Base-by-base conservation (phyloP, 345 rosid species). In the Chamaenerion angustifolium region DNA sequence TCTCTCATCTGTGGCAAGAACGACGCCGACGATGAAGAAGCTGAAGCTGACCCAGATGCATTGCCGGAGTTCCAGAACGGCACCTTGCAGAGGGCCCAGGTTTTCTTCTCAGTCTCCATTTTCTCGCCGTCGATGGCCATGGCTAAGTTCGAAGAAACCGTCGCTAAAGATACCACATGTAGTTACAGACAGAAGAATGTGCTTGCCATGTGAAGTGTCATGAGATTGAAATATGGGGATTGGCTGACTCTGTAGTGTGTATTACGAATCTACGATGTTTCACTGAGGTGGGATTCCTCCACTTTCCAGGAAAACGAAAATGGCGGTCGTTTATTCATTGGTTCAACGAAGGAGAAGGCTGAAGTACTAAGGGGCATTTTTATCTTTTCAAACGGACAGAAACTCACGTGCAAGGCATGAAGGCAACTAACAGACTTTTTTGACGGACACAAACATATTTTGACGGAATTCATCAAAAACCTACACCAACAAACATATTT, bases 31-130 rank as follows among this genome's bases (percentile, higher is more conserved):
- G 73, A 52, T 6, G 78, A 61, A 15, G 79, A 63, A 27, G 73
- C 53, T 12, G 72, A 40, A 0, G 67, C 21, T 4, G 69, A 64
- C 16, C 67, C 52, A 3, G 76, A 59, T 18, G 67, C 69, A 56
- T 50, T 69, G 69, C 37, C 48, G 8, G 78, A 53, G 55, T 68
- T 83, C 87, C 87, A 80, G 50, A 80, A 74, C 13, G 81, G 79
- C 77, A 75, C 69, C 58, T 58, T 75, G 62, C 75, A 49, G 23
- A 66, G 64, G 56, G 61, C 62, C 80, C 80, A 64, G 19, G 57
- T 48, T 56, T 67, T 75, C 49, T 56, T 63, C 56, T 67, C 71
- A 43, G 52, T 41, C 56, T 57, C 76, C 25, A 62, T 35, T 48
- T 63, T 71, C 61, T 59, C 72, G 18, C 56, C 67, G 31, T 71